Percentiles rank a stretch among this genome's conserved stretches.
Conservation (phyloP, 208 protist genomes). For the Leishmania amazonensis region DNA sequence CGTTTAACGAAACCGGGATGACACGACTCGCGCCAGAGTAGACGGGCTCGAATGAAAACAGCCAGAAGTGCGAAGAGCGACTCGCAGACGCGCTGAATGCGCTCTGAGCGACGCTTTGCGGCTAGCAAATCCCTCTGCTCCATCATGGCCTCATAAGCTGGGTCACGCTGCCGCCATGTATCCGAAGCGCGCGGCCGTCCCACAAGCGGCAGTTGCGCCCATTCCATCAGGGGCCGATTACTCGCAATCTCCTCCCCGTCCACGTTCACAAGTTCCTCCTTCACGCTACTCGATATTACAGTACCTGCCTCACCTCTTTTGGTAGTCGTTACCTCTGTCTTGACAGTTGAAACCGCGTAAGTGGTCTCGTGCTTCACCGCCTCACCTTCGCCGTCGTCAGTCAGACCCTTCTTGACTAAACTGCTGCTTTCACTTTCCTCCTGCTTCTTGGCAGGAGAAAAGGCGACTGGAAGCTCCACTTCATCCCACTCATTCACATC, state of each 20-base stretch:
- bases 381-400: conserved; percentile 3
- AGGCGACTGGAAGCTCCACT: conserved; percentile 51
- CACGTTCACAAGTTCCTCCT: conserved; percentile 32
- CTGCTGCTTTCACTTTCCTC: conserved; percentile 14
- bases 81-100: conserved; percentile 62
- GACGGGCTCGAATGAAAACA: conserved; percentile 50
- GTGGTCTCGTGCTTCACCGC: conserved; percentile 18
- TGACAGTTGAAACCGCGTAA: neutral
- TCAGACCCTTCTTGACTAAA: neutral
- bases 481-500: conserved; percentile 88
- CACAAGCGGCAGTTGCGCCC: conserved; percentile 58
- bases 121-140: conserved; percentile 77
- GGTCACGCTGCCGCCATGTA: conserved; percentile 57
- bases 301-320: neutral
- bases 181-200: conserved; percentile 38
- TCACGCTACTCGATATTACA: conserved; percentile 12
- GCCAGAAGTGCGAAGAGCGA: conserved; percentile 47
- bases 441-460: conserved; percentile 32
- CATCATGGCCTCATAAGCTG: conserved; percentile 67
- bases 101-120: conserved; percentile 74
- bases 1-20: conserved; percentile 55
- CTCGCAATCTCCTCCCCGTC: neutral
- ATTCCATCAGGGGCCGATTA: conserved; percentile 32
- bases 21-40: conserved; percentile 61
- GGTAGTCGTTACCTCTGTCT: conserved; percentile 9